Conservation (phyloP, 1,139 yeast species). For the Candida buenavistaensis region DNA sequence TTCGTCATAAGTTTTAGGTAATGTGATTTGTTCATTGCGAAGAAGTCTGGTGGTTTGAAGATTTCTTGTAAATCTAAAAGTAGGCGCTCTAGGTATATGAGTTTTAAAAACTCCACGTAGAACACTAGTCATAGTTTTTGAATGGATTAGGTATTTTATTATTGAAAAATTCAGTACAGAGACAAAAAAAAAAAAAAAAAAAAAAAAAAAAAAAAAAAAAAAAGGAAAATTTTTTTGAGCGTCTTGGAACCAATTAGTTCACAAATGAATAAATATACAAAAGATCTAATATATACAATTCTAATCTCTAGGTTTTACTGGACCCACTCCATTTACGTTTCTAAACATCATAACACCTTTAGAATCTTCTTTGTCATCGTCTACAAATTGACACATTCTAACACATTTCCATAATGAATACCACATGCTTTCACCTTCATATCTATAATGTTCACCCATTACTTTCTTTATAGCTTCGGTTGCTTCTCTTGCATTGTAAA, state of each 20-base stretch:
- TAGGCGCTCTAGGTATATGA: slow-evolving; percentile 2
- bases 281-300: slow-evolving; percentile 3
- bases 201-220: slow-evolving; percentile 10
- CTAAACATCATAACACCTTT: slow-evolving; percentile 66
- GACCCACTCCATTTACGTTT: slow-evolving; percentile 53
- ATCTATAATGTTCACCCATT: slow-evolving; percentile 76
- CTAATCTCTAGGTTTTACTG: slow-evolving; percentile 37
- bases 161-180: neutral
- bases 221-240: too few species aligned
- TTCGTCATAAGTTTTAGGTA: slow-evolving; percentile 57
- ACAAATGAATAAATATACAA: neutral
- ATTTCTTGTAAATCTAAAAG: slow-evolving; percentile 3
- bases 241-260: too few species aligned
- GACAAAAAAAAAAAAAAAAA: neutral
- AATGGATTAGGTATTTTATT: neutral
- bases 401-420: slow-evolving; percentile 66
- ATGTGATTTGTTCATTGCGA: slow-evolving; percentile 13
- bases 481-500: slow-evolving; percentile 82
- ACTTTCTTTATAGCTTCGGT: slow-evolving; percentile 76
- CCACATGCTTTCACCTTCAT: slow-evolving; percentile 73
- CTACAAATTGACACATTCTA: slow-evolving; percentile 80
- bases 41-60: slow-evolving; percentile 13
- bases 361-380: slow-evolving; percentile 57
- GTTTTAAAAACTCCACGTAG: slow-evolving; percentile 15
- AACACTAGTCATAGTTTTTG: slow-evolving; percentile 14